These are phyloP conservation scores for Apiotrichum sp. DNA, from an alignment of 1,284 basidiomycete genomes.

Conservation along the genomic window DNA sequence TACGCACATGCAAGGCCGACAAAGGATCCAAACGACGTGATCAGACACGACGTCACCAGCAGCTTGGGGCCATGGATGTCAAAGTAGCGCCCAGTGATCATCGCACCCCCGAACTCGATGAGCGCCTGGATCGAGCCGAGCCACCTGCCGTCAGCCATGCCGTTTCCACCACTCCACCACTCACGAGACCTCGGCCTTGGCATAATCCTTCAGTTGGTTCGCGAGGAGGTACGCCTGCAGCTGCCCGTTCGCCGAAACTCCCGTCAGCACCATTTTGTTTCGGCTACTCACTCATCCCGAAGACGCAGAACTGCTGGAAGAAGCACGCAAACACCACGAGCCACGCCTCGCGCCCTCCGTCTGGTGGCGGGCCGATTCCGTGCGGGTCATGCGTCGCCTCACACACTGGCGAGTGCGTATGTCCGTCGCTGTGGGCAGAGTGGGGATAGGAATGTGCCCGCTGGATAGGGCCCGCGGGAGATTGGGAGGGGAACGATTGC, in stretches of 20 bases:
- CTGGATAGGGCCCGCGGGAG: too few relatives aligned
- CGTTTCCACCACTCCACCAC: constrained; percentile 4
- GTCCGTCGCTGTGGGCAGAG: too few relatives aligned
- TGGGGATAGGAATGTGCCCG: too few relatives aligned
- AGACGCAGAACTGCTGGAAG: constrained; percentile 37
- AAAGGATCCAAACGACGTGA: constrained; percentile 23
- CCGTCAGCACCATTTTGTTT: not conserved
- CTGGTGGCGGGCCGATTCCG: constrained; percentile 38
- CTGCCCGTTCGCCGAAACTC: constrained; percentile 38
- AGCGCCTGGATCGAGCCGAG: constrained; percentile 35
- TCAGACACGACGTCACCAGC: constrained; percentile 27
- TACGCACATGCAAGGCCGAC: constrained; percentile 40
- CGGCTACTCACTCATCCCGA: constrained; percentile 37
- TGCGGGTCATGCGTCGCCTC: not conserved
- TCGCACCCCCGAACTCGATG: constrained; percentile 30
- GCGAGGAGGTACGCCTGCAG: constrained; percentile 37
- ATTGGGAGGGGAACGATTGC: too few relatives aligned
- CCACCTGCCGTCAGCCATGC: constrained; percentile 25
- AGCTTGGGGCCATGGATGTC: constrained; percentile 37
- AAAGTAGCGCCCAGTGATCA: constrained; percentile 39
- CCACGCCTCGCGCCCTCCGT: constrained; percentile 44
- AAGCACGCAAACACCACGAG: constrained; percentile 32
- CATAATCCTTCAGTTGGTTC: constrained; percentile 32
- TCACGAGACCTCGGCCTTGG: constrained; percentile 37
- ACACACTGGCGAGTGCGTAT: not conserved